These are phyloP conservation scores for Parascedosporium putredinis DNA, from an alignment of 2,329 filamentous ascomycete genomes.

Conservation along the genomic window DNA sequence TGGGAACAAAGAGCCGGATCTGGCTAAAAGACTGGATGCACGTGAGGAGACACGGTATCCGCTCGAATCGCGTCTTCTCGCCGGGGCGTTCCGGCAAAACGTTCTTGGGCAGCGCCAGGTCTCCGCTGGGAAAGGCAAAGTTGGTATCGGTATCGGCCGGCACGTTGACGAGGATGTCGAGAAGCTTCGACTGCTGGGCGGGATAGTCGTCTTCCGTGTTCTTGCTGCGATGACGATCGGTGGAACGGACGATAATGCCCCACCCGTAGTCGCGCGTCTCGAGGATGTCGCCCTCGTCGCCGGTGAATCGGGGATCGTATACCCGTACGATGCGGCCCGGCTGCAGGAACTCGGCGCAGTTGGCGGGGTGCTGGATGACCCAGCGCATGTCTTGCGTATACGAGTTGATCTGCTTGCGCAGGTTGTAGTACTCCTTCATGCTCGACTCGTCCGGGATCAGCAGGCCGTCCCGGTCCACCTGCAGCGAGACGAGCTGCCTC, in stretches of 20 bases:
- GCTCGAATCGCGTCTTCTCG: conserved; percentile 62
- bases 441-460: conserved; percentile 76
- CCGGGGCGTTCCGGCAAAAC: conserved; percentile 52
- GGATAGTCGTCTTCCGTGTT: conserved; percentile 53
- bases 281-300: conserved; percentile 26
- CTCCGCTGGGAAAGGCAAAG: conserved; percentile 28
- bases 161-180: conserved; percentile 68
- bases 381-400: conserved; percentile 84
- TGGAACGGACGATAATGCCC: conserved; percentile 76
- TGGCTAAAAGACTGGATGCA: conserved; percentile 80
- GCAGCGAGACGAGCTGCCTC: conserved; percentile 68
- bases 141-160: conserved; percentile 34
- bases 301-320: conserved; percentile 49
- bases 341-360: conserved; percentile 77
- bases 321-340: conserved; percentile 80
- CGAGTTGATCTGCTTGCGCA: conserved; percentile 71
- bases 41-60: conserved; percentile 76
- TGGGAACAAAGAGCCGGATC: conserved; percentile 72
- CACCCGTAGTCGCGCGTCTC: conserved; percentile 66
- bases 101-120: conserved; percentile 44
- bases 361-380: conserved; percentile 84
- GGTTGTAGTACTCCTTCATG: conserved; percentile 88
- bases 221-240: conserved; percentile 54
- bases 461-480: conserved; percentile 62
- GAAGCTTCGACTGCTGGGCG: conserved; percentile 67